A percentile compares a stretch with the other conserved stretches of the same genome.
Conservation (phyloP, 2,329 filamentous ascomycete genomes). For the Metarhizium album region DNA sequence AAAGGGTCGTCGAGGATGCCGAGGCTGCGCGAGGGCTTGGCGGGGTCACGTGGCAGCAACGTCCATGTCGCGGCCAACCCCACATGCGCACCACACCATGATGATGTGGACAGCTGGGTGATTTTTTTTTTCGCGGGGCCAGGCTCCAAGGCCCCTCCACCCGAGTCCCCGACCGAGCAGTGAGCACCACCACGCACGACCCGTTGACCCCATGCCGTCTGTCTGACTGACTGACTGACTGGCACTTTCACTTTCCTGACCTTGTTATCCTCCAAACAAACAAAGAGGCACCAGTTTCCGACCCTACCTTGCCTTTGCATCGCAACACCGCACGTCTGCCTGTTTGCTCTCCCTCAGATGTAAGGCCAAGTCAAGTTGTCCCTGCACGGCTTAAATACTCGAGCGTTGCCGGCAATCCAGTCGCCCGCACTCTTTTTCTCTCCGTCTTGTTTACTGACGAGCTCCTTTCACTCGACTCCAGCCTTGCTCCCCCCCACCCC, state of each 20-base stretch:
- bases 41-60: conserved; percentile 19
- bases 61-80: conserved; percentile 20
- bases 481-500: conserved; percentile 16
- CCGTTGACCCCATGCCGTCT: neutral
- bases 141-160: conserved; percentile 5
- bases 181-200: no score
- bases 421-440: neutral
- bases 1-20: no score
- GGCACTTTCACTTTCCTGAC: no score
- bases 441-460: conserved; percentile 1
- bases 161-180: neutral
- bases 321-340: conserved; percentile 2
- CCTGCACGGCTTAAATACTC: neutral
- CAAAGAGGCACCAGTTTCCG: conserved; percentile 8
- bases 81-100: no score
- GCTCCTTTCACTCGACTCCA: neutral
- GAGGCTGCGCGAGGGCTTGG: neutral
- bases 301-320: neutral
- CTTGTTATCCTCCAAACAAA: conserved; percentile 6
- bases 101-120: conserved; percentile 14
- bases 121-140: conserved; percentile 23
- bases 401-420: neutral
- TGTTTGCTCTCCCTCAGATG: conserved; percentile 1
- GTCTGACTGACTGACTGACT: no score
- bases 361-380: neutral